Percentiles rank a stretch among this genome's conserved stretches.
These are phyloP conservation scores for Talaromyces trachyspermus DNA, from an alignment of 495 filamentous ascomycete species.

Conservation along the genomic window DNA sequence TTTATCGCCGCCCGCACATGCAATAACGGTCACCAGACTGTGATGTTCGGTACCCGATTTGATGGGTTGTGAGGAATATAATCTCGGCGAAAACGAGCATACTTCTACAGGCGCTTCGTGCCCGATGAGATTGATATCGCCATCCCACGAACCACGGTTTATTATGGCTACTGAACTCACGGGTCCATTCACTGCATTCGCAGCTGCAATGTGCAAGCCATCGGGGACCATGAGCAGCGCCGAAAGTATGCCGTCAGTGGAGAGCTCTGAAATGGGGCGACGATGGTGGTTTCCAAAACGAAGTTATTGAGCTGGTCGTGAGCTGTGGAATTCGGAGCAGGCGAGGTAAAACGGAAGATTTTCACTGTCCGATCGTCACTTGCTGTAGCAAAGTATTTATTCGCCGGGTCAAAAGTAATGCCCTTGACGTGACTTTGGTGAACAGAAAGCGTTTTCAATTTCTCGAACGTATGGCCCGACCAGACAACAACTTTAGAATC, in stretches of 20 bases:
- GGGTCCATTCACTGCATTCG: constrained; percentile 93
- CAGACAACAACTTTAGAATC: constrained; percentile 98
- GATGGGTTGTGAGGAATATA: constrained; percentile 69
- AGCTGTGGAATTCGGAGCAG: constrained; percentile 81
- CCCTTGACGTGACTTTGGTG: constrained; percentile 98
- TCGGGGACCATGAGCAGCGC: constrained; percentile 96
- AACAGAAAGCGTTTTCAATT: constrained; percentile 81
- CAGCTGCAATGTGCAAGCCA: constrained; percentile 92
- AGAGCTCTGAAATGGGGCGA: constrained; percentile 73
- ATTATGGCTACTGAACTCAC: constrained; percentile 96
- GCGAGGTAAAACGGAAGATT: constrained; percentile 89
- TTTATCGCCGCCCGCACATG: constrained; percentile 94
- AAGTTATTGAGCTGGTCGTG: constrained; percentile 96
- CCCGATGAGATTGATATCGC: constrained; percentile 93
- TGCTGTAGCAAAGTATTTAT: constrained; percentile 98
- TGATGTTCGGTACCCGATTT: constrained; percentile 28
- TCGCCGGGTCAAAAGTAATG: constrained; percentile 95
- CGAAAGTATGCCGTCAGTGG: constrained; percentile 96
- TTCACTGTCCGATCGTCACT: constrained; percentile 96
- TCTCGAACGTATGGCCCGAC: constrained; percentile 97
- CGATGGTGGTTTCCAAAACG: constrained; percentile 79
- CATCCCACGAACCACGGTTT: constrained; percentile 85
- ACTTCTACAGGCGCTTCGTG: constrained; percentile 97
- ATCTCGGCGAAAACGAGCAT: constrained; percentile 87
- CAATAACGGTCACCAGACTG: constrained; percentile 82